Conservation (phyloP, 208 protist species). For the Crithidia sp. region DNA sequence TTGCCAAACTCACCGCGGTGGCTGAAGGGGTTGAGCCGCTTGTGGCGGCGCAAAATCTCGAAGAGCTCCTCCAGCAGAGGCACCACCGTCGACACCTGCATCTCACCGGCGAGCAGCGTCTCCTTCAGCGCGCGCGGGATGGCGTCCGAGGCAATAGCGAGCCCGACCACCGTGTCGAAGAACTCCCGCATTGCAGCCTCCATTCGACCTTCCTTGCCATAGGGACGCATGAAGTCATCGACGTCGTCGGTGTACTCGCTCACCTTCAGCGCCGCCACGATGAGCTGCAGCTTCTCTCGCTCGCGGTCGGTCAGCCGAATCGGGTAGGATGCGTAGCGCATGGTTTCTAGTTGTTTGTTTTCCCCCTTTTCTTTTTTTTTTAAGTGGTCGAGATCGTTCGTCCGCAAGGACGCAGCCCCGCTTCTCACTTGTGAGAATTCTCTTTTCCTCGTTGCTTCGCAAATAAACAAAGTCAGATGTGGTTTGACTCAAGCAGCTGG, state of each 20-base stretch:
- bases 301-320: slow-evolving; percentile 78
- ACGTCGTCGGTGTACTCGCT: slow-evolving; percentile 93
- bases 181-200: slow-evolving; percentile 66
- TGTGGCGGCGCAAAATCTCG: slow-evolving; percentile 96
- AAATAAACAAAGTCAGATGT: too few relatives aligned
- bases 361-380: not conserved
- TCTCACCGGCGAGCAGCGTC: slow-evolving; percentile 49
- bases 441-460: too few relatives aligned
- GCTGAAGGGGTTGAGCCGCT: slow-evolving; percentile 96
- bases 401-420: too few relatives aligned
- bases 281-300: slow-evolving; percentile 84
- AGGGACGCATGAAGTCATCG: slow-evolving; percentile 69
- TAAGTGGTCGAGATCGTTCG: too few relatives aligned
- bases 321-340: slow-evolving; percentile 35
- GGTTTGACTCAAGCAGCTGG: too few relatives aligned
- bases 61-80: slow-evolving; percentile 91
- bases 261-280: slow-evolving; percentile 86
- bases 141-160: slow-evolving; percentile 79
- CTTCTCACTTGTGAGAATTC: too few relatives aligned
- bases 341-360: slow-evolving; percentile 17
- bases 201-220: slow-evolving; percentile 66
- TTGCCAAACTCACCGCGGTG: slow-evolving; percentile 96
- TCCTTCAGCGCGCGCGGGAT: slow-evolving; percentile 65
- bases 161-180: slow-evolving; percentile 79
- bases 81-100: slow-evolving; percentile 37